These are phyloP conservation scores for Candida sonorensis DNA, from an alignment of 805 yeast genomes.

Conservation along the genomic window DNA sequence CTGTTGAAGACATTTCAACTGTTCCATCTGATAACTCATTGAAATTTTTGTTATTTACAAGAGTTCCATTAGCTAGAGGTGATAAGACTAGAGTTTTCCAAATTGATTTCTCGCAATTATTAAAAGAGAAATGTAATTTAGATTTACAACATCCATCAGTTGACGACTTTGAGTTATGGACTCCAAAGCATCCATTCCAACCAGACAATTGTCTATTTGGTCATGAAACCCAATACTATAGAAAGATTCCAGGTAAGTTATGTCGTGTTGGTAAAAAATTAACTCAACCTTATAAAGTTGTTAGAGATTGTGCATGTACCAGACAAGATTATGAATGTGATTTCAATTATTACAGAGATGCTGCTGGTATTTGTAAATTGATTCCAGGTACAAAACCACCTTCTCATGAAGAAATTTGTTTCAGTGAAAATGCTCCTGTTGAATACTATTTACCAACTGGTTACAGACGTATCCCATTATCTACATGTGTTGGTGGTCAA, in stretches of 20 bases:
- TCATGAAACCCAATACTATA: conserved; percentile 51
- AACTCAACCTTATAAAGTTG: conserved; percentile 45
- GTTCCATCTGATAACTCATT: conserved; percentile 82
- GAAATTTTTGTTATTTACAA: conserved; percentile 62
- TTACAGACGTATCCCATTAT: conserved; percentile 72
- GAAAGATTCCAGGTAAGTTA: conserved; percentile 54
- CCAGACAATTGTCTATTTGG: conserved; percentile 58
- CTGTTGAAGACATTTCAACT: conserved; percentile 68
- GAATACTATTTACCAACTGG: conserved; percentile 83
- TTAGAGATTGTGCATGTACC: conserved; percentile 72
- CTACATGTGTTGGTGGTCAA: conserved; percentile 78
- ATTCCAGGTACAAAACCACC: conserved; percentile 65
- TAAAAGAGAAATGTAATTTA: conserved; percentile 42
- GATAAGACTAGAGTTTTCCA: conserved; percentile 44
- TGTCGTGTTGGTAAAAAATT: conserved; percentile 61
- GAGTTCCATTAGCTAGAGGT: conserved; percentile 39
- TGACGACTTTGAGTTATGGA: conserved; percentile 58
- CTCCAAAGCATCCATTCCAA: conserved; percentile 49
- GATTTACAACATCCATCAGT: conserved; percentile 35
- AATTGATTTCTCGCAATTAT: conserved; percentile 48
- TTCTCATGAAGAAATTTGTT: conserved; percentile 56
- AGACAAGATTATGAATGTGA: conserved; percentile 89
- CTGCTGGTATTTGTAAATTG: conserved; percentile 71
- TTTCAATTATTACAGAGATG: conserved; percentile 60
- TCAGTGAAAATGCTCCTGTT: conserved; percentile 43